phyloP scores from a whole-genome alignment of 23 red algal species.

The Pyropia yezoensis region DNA sequence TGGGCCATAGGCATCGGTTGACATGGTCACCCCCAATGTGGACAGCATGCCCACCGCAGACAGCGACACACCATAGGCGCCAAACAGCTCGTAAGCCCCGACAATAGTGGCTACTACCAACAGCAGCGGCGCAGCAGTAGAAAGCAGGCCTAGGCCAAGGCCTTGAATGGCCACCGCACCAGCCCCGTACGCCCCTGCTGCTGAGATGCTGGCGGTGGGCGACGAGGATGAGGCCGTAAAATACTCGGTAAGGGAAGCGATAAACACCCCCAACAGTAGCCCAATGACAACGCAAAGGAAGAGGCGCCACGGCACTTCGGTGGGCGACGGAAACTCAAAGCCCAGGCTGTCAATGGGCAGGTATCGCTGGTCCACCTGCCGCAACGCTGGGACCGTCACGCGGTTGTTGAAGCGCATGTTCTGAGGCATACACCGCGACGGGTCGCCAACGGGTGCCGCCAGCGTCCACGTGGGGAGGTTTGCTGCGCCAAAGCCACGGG shows the following conservation, averaged over 20 bases:
- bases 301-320: neutral
- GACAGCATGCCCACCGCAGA: conserved; percentile 53
- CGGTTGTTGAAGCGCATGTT: neutral
- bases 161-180: conserved; percentile 26
- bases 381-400: neutral
- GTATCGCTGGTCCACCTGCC: neutral
- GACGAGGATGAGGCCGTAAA: neutral
- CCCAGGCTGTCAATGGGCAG: neutral
- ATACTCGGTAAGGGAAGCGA: conserved; percentile 1
- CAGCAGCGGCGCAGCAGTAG: conserved; percentile 20
- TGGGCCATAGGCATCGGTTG: conserved; percentile 58
- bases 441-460: neutral
- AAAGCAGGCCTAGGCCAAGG: conserved; percentile 39
- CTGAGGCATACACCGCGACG: neutral
- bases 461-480: neutral
- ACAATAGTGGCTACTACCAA: conserved; percentile 29
- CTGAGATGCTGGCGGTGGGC: conserved; percentile 5
- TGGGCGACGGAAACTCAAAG: neutral
- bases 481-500: neutral
- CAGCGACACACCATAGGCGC: conserved; percentile 34
- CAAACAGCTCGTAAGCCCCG: conserved; percentile 29
- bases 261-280: conserved; percentile 5
- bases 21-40: conserved; percentile 33
- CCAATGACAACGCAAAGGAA: conserved; percentile 6
- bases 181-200: conserved; percentile 6